Evolutionary conservation across 176 grass and related monocot species (phyloP).

Genomic region (Phoenix dactylifera): DNA sequence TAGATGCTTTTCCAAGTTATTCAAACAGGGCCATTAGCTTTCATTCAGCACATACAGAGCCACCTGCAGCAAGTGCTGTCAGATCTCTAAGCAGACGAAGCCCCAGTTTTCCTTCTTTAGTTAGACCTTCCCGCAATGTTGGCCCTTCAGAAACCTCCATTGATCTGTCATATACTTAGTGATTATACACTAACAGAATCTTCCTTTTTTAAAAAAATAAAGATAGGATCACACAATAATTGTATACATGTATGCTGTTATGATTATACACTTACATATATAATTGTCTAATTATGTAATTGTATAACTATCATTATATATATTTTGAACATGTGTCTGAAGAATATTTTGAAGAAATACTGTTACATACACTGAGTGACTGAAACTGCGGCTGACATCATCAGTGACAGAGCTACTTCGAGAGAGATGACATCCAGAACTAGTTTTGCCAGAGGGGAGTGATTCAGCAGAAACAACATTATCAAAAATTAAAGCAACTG

Average conservation of each 20-base stretch:
- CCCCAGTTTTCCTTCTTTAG: constrained; percentile 76
- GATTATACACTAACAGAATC: no score
- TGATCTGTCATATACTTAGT: constrained; percentile 34
- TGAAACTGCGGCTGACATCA: constrained; percentile 71
- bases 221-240: no score
- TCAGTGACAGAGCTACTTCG: constrained; percentile 59
- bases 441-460: constrained; percentile 80
- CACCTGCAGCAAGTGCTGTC: constrained; percentile 99
- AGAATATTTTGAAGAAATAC: constrained; percentile 20
- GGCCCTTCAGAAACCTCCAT: constrained; percentile 20
- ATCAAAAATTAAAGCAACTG: constrained; percentile 90
- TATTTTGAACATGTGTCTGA: no score
- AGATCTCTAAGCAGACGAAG: constrained; percentile 94
- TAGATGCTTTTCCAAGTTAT: no score
- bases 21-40: background rate
- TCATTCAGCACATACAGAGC: constrained; percentile 93
- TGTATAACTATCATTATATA: no score
- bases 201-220: no score
- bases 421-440: constrained; percentile 43
- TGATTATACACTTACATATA: no score
- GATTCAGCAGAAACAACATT: constrained; percentile 65
- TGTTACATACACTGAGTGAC: constrained; percentile 44
- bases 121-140: constrained; percentile 46
- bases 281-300: no score
- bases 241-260: no score